Base-by-base conservation (phyloP, 192 early-diverging fungal species). In the Coemansia sp. region DNA sequence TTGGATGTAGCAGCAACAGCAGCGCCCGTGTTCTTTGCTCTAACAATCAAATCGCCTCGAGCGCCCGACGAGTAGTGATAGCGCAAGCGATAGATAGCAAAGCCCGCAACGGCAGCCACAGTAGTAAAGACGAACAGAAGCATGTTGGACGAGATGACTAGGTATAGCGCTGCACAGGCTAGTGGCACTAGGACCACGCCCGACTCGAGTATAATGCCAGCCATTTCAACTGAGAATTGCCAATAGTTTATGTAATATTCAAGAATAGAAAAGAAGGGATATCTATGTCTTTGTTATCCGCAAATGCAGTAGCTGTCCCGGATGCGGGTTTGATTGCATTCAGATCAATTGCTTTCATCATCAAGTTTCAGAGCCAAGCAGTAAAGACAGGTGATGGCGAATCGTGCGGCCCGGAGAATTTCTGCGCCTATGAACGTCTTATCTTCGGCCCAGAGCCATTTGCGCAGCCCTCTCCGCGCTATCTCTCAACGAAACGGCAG, bases 11-110 rank as follows among this genome's bases (percentile, higher is more conserved):
- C 1, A n/a, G 65, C 40, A 5, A n/a, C 3, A 4, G 6, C 50
- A 14, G 46, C 29, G 6, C 14, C 37, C 6, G 51, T 11, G 35
- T 54, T 42, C 21, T 27, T 54, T 14, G 39, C 16, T 35, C 67
- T 50, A 37, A 81, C 68, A 14, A 69, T 46, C 71, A 82, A 29
- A 51, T 82, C 74, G 48, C 53, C 46, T 21, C 63, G 73, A 37
- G 76, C 75, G 3, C 76, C 81, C 7, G 81, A 75, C 13, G 72
- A 72, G 69, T 75, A 83, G 61, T 83, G 81, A 56, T 83, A 83
- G 54, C 81, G 81, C 39, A 83, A 42, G 14, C 81, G 72, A 33
- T 40, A 29, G 16, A 53, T 24, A 0, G 39, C 64, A 29, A 63
- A 31, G 8, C 27, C 62, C 16, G 39, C 50, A 0, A 57, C 17